Evolutionary conservation across 192 early-diverging fungal genomes (phyloP).

Genomic region (Coemansia brasiliensis): DNA sequence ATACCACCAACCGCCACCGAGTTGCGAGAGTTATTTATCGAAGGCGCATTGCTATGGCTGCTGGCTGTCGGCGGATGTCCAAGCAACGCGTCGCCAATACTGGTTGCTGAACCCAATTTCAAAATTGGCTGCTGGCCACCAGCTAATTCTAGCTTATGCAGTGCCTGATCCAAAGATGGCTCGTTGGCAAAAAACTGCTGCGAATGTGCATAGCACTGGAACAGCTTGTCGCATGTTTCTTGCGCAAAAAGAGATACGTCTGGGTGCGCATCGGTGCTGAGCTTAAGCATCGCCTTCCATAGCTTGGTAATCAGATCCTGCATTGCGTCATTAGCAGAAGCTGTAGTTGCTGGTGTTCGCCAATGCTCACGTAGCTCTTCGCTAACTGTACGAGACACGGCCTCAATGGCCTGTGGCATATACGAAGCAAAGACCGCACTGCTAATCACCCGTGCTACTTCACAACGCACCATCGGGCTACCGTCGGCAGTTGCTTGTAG

Average conservation of each 20-base stretch:
- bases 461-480: constrained; percentile 85
- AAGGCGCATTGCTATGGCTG: background rate
- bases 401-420: constrained; percentile 61
- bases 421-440: constrained; percentile 70
- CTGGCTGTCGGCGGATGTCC: constrained; percentile 10
- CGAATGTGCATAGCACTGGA: constrained; percentile 55
- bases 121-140: constrained; percentile 34
- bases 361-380: constrained; percentile 49
- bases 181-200: constrained; percentile 30
- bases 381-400: constrained; percentile 57
- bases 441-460: constrained; percentile 78
- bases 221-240: constrained; percentile 68
- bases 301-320: constrained; percentile 57
- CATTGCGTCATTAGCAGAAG: constrained; percentile 27
- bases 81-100: constrained; percentile 42
- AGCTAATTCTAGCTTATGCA: constrained; percentile 30
- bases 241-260: constrained; percentile 71
- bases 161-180: constrained; percentile 37
- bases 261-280: constrained; percentile 80
- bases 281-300: constrained; percentile 80
- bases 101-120: constrained; percentile 9
- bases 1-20: constrained; percentile 41
- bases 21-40: background rate
- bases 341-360: background rate
- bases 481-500: constrained; percentile 71